A percentile compares a stretch with the other conserved stretches of the same genome.
Evolutionary conservation across 495 filamentous ascomycete species (phyloP).

Genomic region (Daldinia bambusicola): DNA sequence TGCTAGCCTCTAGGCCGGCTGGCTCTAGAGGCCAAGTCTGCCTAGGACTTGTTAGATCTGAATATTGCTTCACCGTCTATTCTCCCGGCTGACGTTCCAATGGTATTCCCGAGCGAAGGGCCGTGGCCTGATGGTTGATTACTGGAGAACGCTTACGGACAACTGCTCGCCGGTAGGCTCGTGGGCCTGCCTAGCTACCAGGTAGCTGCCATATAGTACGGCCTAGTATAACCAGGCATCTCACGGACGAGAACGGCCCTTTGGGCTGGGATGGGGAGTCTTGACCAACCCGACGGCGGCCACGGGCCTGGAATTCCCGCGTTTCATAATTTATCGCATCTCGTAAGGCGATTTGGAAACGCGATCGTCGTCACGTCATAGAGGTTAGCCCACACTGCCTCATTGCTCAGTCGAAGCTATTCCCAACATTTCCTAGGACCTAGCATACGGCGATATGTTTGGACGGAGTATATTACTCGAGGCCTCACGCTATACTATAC

Average conservation of each 20-base stretch:
- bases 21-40: constrained; percentile 56
- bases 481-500: constrained; percentile 6
- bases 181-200: constrained; percentile 18
- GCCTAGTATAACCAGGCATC: constrained; percentile 15
- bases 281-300: constrained; percentile 28
- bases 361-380: constrained; percentile 31
- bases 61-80: constrained; percentile 31
- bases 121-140: constrained; percentile 10
- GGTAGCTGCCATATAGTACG: background rate
- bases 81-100: constrained; percentile 2
- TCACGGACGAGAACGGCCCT: constrained; percentile 16
- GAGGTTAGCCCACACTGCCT: constrained; percentile 1
- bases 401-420: constrained; percentile 9
- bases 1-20: constrained; percentile 49
- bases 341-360: constrained; percentile 31
- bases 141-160: constrained; percentile 27
- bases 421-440: background rate
- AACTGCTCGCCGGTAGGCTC: constrained; percentile 25
- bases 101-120: constrained; percentile 6
- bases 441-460: background rate
- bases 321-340: constrained; percentile 36
- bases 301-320: constrained; percentile 34
- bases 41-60: constrained; percentile 53
- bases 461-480: background rate
- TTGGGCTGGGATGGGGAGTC: constrained; percentile 7